Conservation (phyloP, 257 asterid genomes). For the Nicotiana undulata region DNA sequence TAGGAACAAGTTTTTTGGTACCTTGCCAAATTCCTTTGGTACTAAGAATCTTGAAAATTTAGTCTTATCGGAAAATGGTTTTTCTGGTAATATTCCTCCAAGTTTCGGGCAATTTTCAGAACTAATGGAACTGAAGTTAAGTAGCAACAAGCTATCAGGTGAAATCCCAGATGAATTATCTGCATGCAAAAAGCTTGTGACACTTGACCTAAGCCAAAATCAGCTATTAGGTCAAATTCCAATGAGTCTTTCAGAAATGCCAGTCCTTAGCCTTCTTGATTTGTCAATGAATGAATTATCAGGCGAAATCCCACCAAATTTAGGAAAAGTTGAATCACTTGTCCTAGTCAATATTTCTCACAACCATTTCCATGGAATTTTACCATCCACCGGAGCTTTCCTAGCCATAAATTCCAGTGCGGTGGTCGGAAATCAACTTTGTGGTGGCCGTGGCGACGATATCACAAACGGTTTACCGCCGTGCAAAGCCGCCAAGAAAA, state of each 20-base stretch:
- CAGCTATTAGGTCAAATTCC: constrained; percentile 53
- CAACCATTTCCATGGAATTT: constrained; percentile 55
- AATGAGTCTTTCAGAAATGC: constrained; percentile 45
- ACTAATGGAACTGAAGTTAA: constrained; percentile 43
- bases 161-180: constrained; percentile 54
- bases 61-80: constrained; percentile 52
- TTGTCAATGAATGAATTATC: constrained; percentile 50
- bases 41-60: constrained; percentile 50
- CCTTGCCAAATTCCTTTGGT: constrained; percentile 50
- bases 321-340: constrained; percentile 62
- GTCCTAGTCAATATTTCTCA: constrained; percentile 62
- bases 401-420: constrained; percentile 51
- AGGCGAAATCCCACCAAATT: constrained; percentile 47
- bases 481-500: constrained; percentile 26
- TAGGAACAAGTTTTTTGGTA: constrained; percentile 38
- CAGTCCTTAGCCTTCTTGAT: constrained; percentile 77
- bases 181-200: constrained; percentile 61
- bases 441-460: constrained; percentile 37
- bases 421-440: constrained; percentile 49
- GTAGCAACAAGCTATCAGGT: constrained; percentile 47
- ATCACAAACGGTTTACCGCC: constrained; percentile 42
- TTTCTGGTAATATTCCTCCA: constrained; percentile 49
- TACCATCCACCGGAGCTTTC: constrained; percentile 71
- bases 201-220: constrained; percentile 58
- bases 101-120: constrained; percentile 38